Evolutionary conservation across 768 basidiomycete genomes (phyloP).

Genomic region (Mycena alexandri): DNA sequence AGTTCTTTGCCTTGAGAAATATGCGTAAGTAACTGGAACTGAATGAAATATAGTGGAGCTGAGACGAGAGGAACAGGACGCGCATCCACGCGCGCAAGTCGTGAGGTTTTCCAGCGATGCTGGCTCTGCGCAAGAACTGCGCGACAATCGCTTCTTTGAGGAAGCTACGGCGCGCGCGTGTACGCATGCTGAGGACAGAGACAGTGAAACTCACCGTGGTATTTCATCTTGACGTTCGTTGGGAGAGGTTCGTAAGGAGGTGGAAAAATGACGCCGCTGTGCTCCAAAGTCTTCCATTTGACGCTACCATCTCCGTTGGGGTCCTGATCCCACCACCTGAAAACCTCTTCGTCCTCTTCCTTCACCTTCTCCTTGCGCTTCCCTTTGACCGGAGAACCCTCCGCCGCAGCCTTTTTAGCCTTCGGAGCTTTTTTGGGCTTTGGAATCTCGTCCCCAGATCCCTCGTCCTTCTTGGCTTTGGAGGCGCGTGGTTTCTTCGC

Average conservation of each 20-base stretch:
- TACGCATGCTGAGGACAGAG: neutral
- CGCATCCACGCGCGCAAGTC: too few relatives aligned
- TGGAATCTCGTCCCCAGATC: slow-evolving; percentile 50
- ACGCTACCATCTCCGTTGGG: slow-evolving; percentile 79
- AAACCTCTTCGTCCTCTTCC: slow-evolving; percentile 80
- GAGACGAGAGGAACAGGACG: too few relatives aligned
- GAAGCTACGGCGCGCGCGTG: too few relatives aligned
- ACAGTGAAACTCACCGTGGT: slow-evolving; percentile 75
- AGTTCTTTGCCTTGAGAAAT: slow-evolving; percentile 74
- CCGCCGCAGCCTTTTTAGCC: slow-evolving; percentile 57
- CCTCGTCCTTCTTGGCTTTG: slow-evolving; percentile 67
- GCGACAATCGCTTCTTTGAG: too few relatives aligned
- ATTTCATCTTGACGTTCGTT: slow-evolving; percentile 89
- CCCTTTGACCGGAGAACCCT: slow-evolving; percentile 52
- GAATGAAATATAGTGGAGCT: neutral
- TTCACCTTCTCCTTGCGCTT: slow-evolving; percentile 70
- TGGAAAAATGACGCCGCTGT: slow-evolving; percentile 95
- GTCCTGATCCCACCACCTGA: slow-evolving; percentile 90
- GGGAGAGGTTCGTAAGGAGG: slow-evolving; percentile 93
- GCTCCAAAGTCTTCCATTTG: slow-evolving; percentile 97
- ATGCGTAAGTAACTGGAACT: slow-evolving; percentile 20
- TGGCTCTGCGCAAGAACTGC: too few relatives aligned
- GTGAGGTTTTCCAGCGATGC: too few relatives aligned
- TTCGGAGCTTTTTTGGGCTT: slow-evolving; percentile 62
- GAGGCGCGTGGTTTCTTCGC: slow-evolving; percentile 61